Conservation (phyloP, 208 protist species). For the Naegleria gruberi region DNA sequence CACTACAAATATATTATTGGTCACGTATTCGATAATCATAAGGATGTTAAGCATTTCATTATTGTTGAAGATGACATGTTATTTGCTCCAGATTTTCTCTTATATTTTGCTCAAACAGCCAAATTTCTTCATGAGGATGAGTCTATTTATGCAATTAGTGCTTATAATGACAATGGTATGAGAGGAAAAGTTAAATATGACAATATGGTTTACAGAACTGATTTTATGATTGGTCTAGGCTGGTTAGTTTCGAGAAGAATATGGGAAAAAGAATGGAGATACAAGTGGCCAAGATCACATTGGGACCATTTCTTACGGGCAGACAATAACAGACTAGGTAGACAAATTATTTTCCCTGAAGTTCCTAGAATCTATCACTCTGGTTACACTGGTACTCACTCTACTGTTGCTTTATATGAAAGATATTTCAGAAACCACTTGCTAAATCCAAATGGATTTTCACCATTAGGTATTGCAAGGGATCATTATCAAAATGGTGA, state of each 20-base stretch:
- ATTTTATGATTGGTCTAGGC: conserved; percentile 26
- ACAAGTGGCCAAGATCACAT: background rate
- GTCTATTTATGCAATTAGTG: background rate
- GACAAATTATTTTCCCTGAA: conserved; percentile 27
- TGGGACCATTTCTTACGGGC: conserved; percentile 25
- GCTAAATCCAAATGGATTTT: background rate
- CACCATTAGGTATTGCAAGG: background rate
- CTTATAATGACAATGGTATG: conserved; percentile 26
- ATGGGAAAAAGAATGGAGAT: background rate
- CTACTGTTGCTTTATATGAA: conserved; percentile 25
- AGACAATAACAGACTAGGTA: background rate
- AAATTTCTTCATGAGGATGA: background rate
- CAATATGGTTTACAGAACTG: conserved; percentile 15
- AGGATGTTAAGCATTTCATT: background rate
- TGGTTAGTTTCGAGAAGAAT: background rate
- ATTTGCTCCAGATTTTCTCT: conserved; percentile 20
- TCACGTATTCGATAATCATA: background rate
- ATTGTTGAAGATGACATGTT: conserved; percentile 27
- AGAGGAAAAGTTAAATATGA: background rate
- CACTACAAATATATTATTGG: conserved; percentile 21
- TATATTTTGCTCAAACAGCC: conserved; percentile 20
- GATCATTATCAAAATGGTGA: background rate
- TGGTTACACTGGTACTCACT: conserved; percentile 24
- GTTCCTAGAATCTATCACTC: conserved; percentile 20
- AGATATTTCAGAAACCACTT: conserved; percentile 20